Base-by-base conservation (phyloP, 768 basidiomycete species). In the Agaricus blazei region DNA sequence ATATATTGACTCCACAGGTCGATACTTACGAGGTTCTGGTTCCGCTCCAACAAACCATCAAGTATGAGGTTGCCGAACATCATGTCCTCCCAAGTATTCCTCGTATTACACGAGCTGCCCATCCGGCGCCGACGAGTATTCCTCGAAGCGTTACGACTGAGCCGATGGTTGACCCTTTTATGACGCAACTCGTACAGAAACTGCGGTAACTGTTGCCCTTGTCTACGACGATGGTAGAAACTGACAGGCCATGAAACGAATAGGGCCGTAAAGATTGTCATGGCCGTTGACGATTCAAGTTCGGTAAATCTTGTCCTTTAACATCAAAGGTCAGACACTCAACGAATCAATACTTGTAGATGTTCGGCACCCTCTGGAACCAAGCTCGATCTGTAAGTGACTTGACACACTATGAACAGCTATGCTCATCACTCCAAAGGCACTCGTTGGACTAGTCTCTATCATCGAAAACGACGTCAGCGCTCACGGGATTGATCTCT, bases 21-120 rank as follows among this genome's bases (percentile, higher is more conserved):
- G 58, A 60, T n/a, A 60, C 58, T 3, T 65, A 63, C 34, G 64
- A 65, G 44, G 64, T 65, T 23, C 57, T 65, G 9, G 62, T 65
- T 3, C 59, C 62, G 1, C 61, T 62, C 29, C 51, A 58, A 29
- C 59, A 60, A 27, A 62, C 62, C 26, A 15, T 59, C 41, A 62
- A 53, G 15, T 65, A 63, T 46, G 47, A 43, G 2, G 43, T 63
- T 43, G 60, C 59, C 12, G 58, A 57, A 15, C 48, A 31, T 23
- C 44, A 51, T 23, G 43, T 31, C 11, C 51, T 61, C 8, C 48
- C 60, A 3, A 26, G 28, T 14, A 64, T 64, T 40, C 63, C 57
- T 28, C 61, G 63, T 23, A 55, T 62, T 14, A 37, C 53, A 19
- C 57, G 53, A 41, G 1, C 19, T 41, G 40, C 40, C n/a, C 19